A percentile compares a stretch with the other conserved stretches of the same genome.
Conservation (phyloP, 768 basidiomycete species). For the Xerocomellus intermedius region DNA sequence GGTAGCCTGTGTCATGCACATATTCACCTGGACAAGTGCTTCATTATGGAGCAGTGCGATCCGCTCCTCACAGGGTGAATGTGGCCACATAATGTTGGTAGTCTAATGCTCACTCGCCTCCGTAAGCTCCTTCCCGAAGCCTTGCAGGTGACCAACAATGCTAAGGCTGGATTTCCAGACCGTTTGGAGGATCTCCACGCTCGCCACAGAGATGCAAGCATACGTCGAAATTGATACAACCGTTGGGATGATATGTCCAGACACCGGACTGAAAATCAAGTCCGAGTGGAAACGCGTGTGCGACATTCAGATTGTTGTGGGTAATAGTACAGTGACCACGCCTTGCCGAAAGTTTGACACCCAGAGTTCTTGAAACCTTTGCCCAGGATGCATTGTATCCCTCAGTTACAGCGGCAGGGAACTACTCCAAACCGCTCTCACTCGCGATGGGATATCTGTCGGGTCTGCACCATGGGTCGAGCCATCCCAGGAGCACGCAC, state of each 20-base stretch:
- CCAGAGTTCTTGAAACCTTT: constrained; percentile 41
- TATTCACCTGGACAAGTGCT: constrained; percentile 69
- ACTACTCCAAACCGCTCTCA: constrained; percentile 45
- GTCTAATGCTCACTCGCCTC: not conserved
- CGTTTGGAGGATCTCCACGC: constrained; percentile 45
- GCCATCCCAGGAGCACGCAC: constrained; percentile 44
- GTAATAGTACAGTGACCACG: not conserved
- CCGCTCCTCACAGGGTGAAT: constrained; percentile 52
- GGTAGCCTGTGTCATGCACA: constrained; percentile 58
- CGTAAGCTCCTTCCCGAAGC: constrained; percentile 56
- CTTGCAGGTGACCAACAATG: constrained; percentile 47
- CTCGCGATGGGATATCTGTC: constrained; percentile 42
- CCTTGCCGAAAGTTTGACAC: not conserved
- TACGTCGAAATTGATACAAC: constrained; percentile 62
- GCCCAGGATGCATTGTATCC: constrained; percentile 59
- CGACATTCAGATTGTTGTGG: constrained; percentile 57
- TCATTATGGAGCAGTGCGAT: constrained; percentile 56
- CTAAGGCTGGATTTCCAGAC: constrained; percentile 49
- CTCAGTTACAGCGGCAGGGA: constrained; percentile 37
- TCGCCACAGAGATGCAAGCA: constrained; percentile 64
- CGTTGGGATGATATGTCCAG: constrained; percentile 54
- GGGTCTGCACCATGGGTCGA: constrained; percentile 71
- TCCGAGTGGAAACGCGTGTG: constrained; percentile 45
- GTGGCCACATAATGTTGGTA: not conserved
- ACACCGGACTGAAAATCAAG: constrained; percentile 48